Evolutionary conservation across 805 yeast genomes (phyloP).

Genomic region (Candida pini): DNA sequence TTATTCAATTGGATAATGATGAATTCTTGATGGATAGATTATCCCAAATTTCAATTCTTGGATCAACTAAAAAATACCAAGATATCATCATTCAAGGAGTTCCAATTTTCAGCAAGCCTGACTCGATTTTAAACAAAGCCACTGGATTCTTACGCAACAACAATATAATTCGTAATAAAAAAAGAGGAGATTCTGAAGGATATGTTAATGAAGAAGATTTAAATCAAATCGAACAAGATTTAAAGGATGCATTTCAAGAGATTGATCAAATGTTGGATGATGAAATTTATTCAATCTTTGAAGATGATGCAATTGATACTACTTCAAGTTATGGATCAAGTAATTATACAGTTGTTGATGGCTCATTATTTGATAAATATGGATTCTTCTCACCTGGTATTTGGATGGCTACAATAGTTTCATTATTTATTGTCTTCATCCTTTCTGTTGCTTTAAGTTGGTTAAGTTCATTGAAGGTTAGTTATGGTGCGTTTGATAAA

Average conservation of each 20-base stretch:
- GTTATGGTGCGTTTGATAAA: constrained; percentile 79
- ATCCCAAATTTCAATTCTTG: constrained; percentile 9
- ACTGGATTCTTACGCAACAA: constrained; percentile 11
- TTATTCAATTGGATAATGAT: constrained; percentile 5
- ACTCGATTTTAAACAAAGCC: constrained; percentile 15
- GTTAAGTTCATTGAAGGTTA: constrained; percentile 65
- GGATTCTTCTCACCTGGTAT: constrained; percentile 77
- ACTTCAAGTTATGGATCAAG: constrained; percentile 1
- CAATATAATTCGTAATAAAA: constrained; percentile 7
- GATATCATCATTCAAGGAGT: constrained; percentile 29
- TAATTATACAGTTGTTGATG: constrained; percentile 12
- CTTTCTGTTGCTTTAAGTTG: constrained; percentile 62
- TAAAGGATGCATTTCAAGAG: constrained; percentile 27
- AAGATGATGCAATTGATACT: constrained; percentile 4
- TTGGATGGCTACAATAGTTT: constrained; percentile 67
- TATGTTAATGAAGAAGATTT: constrained; percentile 19
- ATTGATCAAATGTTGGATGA: constrained; percentile 23
- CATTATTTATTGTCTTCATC: constrained; percentile 51
- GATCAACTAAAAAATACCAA: constrained; percentile 5
- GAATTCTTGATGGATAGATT: constrained; percentile 9
- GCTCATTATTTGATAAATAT: constrained; percentile 56
- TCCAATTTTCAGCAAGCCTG: constrained; percentile 18
- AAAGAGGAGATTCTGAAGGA: constrained; percentile 13
- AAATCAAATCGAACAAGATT: constrained; percentile 22
- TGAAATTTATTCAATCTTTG: constrained; percentile 18